Evolutionary conservation across 208 protist species (phyloP).

Genomic region (Vickermania spadyakhi): DNA sequence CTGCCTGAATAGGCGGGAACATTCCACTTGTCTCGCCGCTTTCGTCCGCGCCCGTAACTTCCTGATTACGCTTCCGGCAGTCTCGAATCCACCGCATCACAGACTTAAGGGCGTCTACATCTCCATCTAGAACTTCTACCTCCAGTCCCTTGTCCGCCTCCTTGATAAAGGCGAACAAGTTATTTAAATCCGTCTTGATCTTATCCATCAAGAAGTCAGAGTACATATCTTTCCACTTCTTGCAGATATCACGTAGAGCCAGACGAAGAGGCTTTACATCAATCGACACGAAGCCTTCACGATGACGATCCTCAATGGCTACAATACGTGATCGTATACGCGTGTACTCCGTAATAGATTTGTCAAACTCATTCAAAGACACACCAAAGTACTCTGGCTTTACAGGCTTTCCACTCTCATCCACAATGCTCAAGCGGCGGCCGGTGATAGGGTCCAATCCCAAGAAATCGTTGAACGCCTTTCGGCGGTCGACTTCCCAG

Average conservation of each 20-base stretch:
- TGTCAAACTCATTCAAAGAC: slow-evolving; percentile 88
- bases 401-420: slow-evolving; percentile 16
- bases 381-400: slow-evolving; percentile 87
- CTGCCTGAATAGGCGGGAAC: slow-evolving; percentile 87
- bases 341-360: slow-evolving; percentile 91
- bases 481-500: slow-evolving; percentile 88
- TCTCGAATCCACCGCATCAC: slow-evolving; percentile 92
- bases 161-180: slow-evolving; percentile 89
- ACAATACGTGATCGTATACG: slow-evolving; percentile 70
- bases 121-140: slow-evolving; percentile 86
- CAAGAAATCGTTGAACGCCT: slow-evolving; percentile 83
- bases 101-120: slow-evolving; percentile 85
- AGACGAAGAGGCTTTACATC: slow-evolving; percentile 95
- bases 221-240: slow-evolving; percentile 93
- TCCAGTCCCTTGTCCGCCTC: slow-evolving; percentile 88
- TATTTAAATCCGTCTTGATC: slow-evolving; percentile 73
- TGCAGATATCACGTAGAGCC: slow-evolving; percentile 85
- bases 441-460: slow-evolving; percentile 33
- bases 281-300: slow-evolving; percentile 89
- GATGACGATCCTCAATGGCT: slow-evolving; percentile 81
- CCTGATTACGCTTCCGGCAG: slow-evolving; percentile 77
- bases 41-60: slow-evolving; percentile 81
- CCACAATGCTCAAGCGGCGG: slow-evolving; percentile 2
- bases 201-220: slow-evolving; percentile 91
- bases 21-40: slow-evolving; percentile 78